Evolutionary conservation across 2,329 filamentous ascomycete species (phyloP).

Genomic region (Coleophoma crateriformis): DNA sequence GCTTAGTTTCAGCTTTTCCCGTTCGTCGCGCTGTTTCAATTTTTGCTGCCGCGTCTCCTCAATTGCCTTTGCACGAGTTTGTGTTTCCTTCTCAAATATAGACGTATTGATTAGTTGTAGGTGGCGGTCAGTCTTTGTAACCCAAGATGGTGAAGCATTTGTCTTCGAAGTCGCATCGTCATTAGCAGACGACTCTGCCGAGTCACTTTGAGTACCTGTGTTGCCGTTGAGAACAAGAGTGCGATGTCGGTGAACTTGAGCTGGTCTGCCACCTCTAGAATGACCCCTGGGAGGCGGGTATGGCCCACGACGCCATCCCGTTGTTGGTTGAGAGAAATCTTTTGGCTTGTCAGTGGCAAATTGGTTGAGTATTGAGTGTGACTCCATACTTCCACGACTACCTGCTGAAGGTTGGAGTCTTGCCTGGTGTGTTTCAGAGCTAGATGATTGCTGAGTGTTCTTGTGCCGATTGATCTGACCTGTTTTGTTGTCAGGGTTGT

Average conservation of each 20-base stretch:
- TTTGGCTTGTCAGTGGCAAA: conserved; percentile 10
- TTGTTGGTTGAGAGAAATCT: conserved; percentile 18
- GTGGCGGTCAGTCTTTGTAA: conserved; percentile 70
- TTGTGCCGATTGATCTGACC: conserved; percentile 79
- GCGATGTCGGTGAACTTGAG: conserved; percentile 43
- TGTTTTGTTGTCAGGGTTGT: conserved; percentile 27
- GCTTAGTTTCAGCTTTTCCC: conserved; percentile 54
- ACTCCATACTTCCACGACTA: conserved; percentile 14
- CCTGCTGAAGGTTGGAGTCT: conserved; percentile 8
- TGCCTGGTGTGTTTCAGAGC: conserved; percentile 21
- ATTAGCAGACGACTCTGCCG: conserved; percentile 11
- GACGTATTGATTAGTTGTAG: conserved; percentile 78
- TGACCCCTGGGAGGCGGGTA: conserved; percentile 15
- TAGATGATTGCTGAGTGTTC: conserved; percentile 43
- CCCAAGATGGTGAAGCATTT: conserved; percentile 44
- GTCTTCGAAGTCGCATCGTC: conserved; percentile 3
- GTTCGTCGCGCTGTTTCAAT: conserved; percentile 44
- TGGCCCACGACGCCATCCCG: conserved; percentile 19
- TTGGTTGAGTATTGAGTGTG: conserved; percentile 1
- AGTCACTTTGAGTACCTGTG: not conserved
- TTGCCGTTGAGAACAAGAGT: conserved; percentile 59
- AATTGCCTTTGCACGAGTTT: conserved; percentile 64
- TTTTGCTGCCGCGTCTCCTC: conserved; percentile 61
- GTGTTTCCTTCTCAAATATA: conserved; percentile 69
- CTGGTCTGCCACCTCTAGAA: conserved; percentile 30